Percentiles rank a stretch among this genome's conserved stretches.
Evolutionary conservation across 495 filamentous ascomycete species (phyloP).

Genomic region (Aspergillus sparsus): DNA sequence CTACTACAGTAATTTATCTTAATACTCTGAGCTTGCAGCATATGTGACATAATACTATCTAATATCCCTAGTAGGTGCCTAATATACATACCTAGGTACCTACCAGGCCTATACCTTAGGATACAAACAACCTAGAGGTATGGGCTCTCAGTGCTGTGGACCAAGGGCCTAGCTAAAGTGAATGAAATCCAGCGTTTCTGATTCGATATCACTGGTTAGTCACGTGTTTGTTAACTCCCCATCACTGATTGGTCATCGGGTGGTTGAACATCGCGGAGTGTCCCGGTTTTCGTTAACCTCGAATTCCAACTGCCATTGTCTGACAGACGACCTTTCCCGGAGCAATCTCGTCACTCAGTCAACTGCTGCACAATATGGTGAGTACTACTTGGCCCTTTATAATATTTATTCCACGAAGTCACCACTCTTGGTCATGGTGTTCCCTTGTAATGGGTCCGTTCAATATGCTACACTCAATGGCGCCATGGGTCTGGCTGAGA

Average conservation of each 20-base stretch:
- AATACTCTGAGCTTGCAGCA: too few species aligned
- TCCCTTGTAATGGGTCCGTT: neutral
- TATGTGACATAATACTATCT: too few species aligned
- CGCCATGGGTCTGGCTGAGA: too few species aligned
- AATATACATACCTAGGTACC: too few species aligned
- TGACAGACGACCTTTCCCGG: conserved; percentile 28
- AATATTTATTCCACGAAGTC: neutral
- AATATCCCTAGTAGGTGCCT: too few species aligned
- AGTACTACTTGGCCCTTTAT: conserved; percentile 7
- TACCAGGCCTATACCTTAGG: too few species aligned
- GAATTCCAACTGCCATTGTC: neutral
- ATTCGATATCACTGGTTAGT: conserved; percentile 14
- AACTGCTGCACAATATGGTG: conserved; percentile 36
- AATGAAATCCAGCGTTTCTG: neutral
- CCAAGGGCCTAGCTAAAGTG: neutral
- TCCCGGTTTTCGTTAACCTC: conserved; percentile 46
- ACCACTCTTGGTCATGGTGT: neutral
- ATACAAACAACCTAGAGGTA: too few species aligned
- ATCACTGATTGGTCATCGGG: conserved; percentile 34
- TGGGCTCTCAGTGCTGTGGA: too few species aligned
- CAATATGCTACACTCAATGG: neutral
- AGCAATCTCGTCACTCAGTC: conserved; percentile 30
- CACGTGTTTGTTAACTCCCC: conserved; percentile 25
- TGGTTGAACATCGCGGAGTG: conserved; percentile 29
- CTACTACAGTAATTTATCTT: neutral